Percentiles rank a stretch among this genome's conserved stretches.
Conservation (phyloP, 2,329 filamentous ascomycete species). For the Sclerotinia glacialis region DNA sequence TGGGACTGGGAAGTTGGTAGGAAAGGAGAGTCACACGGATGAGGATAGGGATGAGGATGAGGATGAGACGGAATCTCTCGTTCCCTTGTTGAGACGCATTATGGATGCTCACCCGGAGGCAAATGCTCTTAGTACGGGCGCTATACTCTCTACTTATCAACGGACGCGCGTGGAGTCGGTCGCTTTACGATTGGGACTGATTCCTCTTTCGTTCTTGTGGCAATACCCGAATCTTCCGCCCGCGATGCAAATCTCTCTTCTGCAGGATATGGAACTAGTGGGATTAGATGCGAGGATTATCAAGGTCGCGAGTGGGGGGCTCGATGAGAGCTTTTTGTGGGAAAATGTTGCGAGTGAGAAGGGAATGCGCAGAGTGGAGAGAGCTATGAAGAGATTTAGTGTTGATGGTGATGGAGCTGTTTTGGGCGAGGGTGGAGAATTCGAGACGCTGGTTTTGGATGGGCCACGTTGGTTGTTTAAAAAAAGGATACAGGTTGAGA, state of each 20-base stretch:
- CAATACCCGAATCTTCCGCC: slow-evolving; percentile 75
- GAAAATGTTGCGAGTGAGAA: slow-evolving; percentile 64
- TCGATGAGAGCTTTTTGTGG: slow-evolving; percentile 81
- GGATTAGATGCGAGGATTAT: slow-evolving; percentile 87
- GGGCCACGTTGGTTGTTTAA: slow-evolving; percentile 74
- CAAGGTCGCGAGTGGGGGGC: slow-evolving; percentile 88
- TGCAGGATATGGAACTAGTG: slow-evolving; percentile 76
- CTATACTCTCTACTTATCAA: slow-evolving; percentile 93
- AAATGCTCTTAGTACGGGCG: slow-evolving; percentile 85
- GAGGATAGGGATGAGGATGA: slow-evolving; percentile 71
- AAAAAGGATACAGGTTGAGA: slow-evolving; percentile 61
- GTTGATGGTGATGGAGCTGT: slow-evolving; percentile 64
- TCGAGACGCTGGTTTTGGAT: slow-evolving; percentile 85
- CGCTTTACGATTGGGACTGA: slow-evolving; percentile 76
- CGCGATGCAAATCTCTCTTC: slow-evolving; percentile 50
- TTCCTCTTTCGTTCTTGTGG: slow-evolving; percentile 86
- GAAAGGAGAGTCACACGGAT: slow-evolving; percentile 19
- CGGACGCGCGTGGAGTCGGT: slow-evolving; percentile 93
- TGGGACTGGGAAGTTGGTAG: slow-evolving; percentile 23
- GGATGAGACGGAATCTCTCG: slow-evolving; percentile 88
- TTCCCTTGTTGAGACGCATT: slow-evolving; percentile 69
- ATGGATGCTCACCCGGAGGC: slow-evolving; percentile 69
- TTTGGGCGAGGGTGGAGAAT: slow-evolving; percentile 91
- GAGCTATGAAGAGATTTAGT: slow-evolving; percentile 65
- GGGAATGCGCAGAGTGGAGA: slow-evolving; percentile 49